phyloP scores from a whole-genome alignment of 2,329 filamentous ascomycete genomes.

The Xylaria polymorpha region DNA sequence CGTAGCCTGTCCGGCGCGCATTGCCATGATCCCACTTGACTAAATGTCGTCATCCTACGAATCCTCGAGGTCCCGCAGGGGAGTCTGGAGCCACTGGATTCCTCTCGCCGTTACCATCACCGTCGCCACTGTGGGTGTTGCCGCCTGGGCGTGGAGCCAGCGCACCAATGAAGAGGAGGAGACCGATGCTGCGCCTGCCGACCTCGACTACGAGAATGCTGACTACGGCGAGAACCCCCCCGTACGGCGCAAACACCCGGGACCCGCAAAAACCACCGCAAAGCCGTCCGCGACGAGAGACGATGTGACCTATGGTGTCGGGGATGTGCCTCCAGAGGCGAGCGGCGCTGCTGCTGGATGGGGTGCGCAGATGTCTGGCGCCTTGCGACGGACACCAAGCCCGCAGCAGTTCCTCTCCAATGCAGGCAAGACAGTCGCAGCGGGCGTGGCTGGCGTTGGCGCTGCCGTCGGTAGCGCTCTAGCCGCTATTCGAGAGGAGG shows the following conservation, averaged over 20 bases:
- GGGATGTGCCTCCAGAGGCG: conserved; percentile 50
- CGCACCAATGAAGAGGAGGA: conserved; percentile 77
- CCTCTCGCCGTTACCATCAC: conserved; percentile 88
- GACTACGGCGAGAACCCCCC: conserved; percentile 64
- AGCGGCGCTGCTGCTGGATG: conserved; percentile 64
- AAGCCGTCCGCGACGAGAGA: conserved; percentile 55
- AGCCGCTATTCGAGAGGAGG: conserved; percentile 85
- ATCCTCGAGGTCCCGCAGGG: conserved; percentile 70
- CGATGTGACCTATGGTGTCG: conserved; percentile 58
- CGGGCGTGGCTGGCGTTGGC: conserved; percentile 84
- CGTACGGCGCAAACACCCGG: conserved; percentile 59
- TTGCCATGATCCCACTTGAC: conserved; percentile 54
- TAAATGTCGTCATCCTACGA: conserved; percentile 74
- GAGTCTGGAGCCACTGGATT: conserved; percentile 85
- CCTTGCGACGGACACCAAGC: conserved; percentile 83
- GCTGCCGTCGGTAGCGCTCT: conserved; percentile 85
- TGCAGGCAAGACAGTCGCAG: conserved; percentile 82
- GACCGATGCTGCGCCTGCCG: conserved; percentile 64
- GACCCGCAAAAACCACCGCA: conserved; percentile 49
- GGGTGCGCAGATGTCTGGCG: conserved; percentile 82
- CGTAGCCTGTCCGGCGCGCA: conserved; percentile 34
- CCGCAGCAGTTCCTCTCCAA: conserved; percentile 89
- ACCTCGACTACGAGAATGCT: conserved; percentile 61
- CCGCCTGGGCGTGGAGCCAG: conserved; percentile 95
- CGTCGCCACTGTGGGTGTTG: conserved; percentile 85